Percentiles rank a stretch among this genome's conserved stretches.
Conservation (phyloP, 805 yeast genomes). For the Ogataea kodamae region DNA sequence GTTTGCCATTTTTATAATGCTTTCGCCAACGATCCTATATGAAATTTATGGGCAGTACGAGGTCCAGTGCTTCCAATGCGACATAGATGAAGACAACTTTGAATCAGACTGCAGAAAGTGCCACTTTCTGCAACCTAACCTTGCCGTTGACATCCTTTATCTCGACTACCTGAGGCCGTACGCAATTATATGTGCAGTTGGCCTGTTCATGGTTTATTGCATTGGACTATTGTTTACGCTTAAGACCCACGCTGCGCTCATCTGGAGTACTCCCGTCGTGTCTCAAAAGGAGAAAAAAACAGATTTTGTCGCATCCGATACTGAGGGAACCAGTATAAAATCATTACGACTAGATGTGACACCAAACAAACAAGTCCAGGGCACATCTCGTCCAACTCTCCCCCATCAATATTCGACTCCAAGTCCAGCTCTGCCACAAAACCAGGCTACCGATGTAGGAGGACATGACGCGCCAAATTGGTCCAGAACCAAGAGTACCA, state of each 20-base stretch:
- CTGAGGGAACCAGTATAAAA: slow-evolving; percentile 26
- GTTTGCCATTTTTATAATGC: slow-evolving; percentile 85
- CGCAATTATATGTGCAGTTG: slow-evolving; percentile 72
- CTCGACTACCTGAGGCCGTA: slow-evolving; percentile 73
- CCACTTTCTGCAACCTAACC: slow-evolving; percentile 72
- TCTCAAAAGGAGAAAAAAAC: slow-evolving; percentile 36
- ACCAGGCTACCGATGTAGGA: slow-evolving; percentile 35
- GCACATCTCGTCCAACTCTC: slow-evolving; percentile 1
- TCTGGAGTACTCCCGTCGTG: slow-evolving; percentile 75
- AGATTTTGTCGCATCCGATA: slow-evolving; percentile 6
- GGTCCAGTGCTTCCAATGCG: slow-evolving; percentile 63
- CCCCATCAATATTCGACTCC: slow-evolving; percentile 1
- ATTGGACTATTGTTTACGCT: slow-evolving; percentile 91
- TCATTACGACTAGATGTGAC: slow-evolving; percentile 23
- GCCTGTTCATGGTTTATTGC: slow-evolving; percentile 77
- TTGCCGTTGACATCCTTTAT: slow-evolving; percentile 67
- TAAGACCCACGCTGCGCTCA: slow-evolving; percentile 93
- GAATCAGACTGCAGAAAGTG: slow-evolving; percentile 60
- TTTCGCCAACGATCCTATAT: slow-evolving; percentile 87
- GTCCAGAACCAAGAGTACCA: slow-evolving; percentile 81
- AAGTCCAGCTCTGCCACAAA: slow-evolving; percentile 5
- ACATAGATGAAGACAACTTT: slow-evolving; percentile 8
- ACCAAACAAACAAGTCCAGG: slow-evolving; percentile 8
- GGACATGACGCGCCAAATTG: slow-evolving; percentile 98
- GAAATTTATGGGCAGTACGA: slow-evolving; percentile 88